Evolutionary conservation across 306 rosid genomes (phyloP).

Genomic region (Prosopis cineraria): DNA sequence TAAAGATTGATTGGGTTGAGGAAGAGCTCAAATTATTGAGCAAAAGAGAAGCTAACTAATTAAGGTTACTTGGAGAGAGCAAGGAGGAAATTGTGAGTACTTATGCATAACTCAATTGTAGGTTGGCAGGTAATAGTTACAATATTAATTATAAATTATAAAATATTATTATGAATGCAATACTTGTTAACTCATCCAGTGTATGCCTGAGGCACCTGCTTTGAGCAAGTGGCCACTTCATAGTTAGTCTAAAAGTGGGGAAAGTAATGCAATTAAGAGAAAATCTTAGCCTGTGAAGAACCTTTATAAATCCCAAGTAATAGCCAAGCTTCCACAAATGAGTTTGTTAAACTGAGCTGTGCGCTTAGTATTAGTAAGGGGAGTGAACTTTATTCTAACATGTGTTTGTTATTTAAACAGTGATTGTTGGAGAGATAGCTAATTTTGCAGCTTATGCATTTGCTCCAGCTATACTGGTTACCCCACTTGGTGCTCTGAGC

Average conservation of each 20-base stretch:
- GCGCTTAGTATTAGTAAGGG: constrained; percentile 3
- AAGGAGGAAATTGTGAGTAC: neutral
- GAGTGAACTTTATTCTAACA: constrained; percentile 37
- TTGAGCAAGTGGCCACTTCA: neutral
- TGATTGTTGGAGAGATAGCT: constrained; percentile 98
- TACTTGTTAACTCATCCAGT: neutral
- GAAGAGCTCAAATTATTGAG: neutral
- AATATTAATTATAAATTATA: neutral
- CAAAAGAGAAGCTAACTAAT: neutral
- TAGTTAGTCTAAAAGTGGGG: constrained; percentile 12
- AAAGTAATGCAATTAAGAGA: constrained; percentile 6
- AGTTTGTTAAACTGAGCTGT: constrained; percentile 23
- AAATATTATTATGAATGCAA: neutral
- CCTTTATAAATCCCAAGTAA: constrained; percentile 23
- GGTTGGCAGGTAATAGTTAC: neutral
- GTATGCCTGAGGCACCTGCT: constrained; percentile 3
- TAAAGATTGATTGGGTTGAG: neutral
- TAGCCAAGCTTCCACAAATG: constrained; percentile 10
- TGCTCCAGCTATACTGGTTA: constrained; percentile 97
- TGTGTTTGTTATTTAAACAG: constrained; percentile 55
- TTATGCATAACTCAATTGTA: neutral
- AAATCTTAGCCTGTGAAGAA: constrained; percentile 7
- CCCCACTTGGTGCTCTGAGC: constrained; percentile 99
- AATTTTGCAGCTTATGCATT: constrained; percentile 99
- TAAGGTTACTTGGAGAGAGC: neutral